Evolutionary conservation across 306 rosid genomes (phyloP), one percentile per base, ranked within the genome.

Genomic region (Cucurbita maxima): DNA sequence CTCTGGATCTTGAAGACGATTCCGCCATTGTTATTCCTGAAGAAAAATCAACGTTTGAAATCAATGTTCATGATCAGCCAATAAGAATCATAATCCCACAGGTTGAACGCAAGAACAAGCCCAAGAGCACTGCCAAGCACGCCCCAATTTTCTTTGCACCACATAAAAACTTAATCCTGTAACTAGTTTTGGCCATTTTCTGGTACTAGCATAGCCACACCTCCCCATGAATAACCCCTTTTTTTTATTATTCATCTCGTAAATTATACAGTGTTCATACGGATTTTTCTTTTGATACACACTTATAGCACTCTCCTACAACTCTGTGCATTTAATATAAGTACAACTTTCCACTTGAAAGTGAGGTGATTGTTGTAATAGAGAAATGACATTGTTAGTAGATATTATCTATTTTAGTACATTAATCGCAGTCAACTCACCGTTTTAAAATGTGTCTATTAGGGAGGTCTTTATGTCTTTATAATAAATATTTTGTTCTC

Each of bases 1-100:
- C 96, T 25, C 88, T 92, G 0, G 96, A 82, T n/a, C 62, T 69
- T 8, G 25, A 25, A 11, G 85, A 79, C 6, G 15, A 48, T 48
- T 79, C 73, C 73, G 77, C 74, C 72, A 74, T 7, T 64, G 71
- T 10, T 40, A 13, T 55, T 11, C 20, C 53, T 0, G 76, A 57
- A 38, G 53, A 45, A 44, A 69, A 73, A 45, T 58, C 76, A 58
- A 70, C 61, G 2, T 58, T 41, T 73, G 72, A 71, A 68, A 68
- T 68, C 19, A 45, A 68, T 47, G 56, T 67, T 6, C 56, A 13
- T 61, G 20, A 8, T 8, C 54, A 30, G 38, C 12, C 73, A 67
- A 45, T 47, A 1, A 67, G 13, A 45, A 12, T 45, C 20, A 67
- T 7, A 20, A 12, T 45, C 20, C 18, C 73, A 6, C 56, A 68